Evolutionary conservation across 1,139 yeast genomes (phyloP).

Genomic region (Hyphopichia buzzinii): DNA sequence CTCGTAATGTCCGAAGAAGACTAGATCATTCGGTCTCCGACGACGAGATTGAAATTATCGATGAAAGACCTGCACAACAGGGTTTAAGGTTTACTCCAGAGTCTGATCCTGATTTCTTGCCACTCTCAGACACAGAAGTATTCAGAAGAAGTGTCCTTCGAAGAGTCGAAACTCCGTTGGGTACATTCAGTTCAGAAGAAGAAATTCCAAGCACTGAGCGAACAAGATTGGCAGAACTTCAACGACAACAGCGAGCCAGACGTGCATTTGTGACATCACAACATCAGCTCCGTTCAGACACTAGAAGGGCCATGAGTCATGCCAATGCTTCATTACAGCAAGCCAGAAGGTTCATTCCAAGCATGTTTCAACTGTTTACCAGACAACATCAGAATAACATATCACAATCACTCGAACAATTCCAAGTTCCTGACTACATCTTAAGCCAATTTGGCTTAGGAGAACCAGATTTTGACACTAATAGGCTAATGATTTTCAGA

Average conservation of each 20-base stretch:
- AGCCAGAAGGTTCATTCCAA: neutral
- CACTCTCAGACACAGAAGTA: neutral
- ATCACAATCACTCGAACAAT: conserved; percentile 1
- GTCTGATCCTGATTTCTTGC: neutral
- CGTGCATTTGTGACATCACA: neutral
- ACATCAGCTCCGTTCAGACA: neutral
- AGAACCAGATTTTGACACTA: neutral
- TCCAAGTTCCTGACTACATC: conserved; percentile 2
- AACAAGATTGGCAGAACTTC: neutral
- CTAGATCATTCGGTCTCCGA: conserved; percentile 7
- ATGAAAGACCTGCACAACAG: conserved; percentile 8
- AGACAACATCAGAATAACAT: neutral
- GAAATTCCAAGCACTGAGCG: neutral
- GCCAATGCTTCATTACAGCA: neutral
- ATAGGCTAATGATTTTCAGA: neutral
- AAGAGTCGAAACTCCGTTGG: conserved; percentile 4
- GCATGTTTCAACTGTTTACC: neutral
- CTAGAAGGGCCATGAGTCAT: no score
- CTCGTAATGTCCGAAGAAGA: conserved; percentile 8
- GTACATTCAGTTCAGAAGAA: conserved; percentile 1
- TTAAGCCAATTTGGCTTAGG: neutral
- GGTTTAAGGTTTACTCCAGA: conserved; percentile 1
- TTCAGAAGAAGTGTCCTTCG: conserved; percentile 2
- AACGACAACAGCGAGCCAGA: neutral
- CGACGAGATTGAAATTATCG: conserved; percentile 16